Percentiles rank a stretch among this genome's conserved stretches.
Evolutionary conservation across 768 basidiomycete genomes (phyloP).

Genomic region (Lactifluus pinguis): DNA sequence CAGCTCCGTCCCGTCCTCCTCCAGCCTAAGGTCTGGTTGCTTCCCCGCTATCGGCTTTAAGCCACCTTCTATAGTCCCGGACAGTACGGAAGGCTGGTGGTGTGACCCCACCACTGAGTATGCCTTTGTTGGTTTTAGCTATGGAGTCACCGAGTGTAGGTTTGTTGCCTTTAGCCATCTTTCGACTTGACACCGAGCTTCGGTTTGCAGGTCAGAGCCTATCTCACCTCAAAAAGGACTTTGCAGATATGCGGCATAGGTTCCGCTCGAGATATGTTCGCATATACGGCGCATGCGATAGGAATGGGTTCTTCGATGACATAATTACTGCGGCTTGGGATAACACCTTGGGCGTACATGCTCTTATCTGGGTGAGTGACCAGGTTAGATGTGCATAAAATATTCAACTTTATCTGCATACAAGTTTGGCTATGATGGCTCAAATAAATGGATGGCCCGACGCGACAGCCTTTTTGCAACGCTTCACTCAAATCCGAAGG

Average conservation of each 20-base stretch:
- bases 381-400: not conserved
- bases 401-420: not conserved
- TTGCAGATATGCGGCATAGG: constrained; percentile 46
- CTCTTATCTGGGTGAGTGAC: constrained; percentile 56
- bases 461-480: constrained; percentile 24
- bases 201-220: constrained; percentile 45
- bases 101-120: constrained; percentile 56
- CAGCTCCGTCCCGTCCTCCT: not conserved
- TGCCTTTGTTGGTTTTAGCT: constrained; percentile 70
- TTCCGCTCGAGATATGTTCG: constrained; percentile 63
- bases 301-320: constrained; percentile 40
- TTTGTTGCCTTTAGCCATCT: not conserved
- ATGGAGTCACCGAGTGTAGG: constrained; percentile 59
- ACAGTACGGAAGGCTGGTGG: constrained; percentile 33
- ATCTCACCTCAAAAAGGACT: constrained; percentile 42
- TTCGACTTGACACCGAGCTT: constrained; percentile 2
- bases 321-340: constrained; percentile 61
- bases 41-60: constrained; percentile 38
- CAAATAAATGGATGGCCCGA: constrained; percentile 22
- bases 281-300: constrained; percentile 35
- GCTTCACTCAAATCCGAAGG: constrained; percentile 27
- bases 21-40: constrained; percentile 19
- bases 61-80: constrained; percentile 45
- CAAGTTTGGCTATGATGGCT: constrained; percentile 27
- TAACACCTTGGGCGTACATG: constrained; percentile 61